phyloP scores from a whole-genome alignment of 192 early-diverging fungal species.

The Coemansia sp. region DNA sequence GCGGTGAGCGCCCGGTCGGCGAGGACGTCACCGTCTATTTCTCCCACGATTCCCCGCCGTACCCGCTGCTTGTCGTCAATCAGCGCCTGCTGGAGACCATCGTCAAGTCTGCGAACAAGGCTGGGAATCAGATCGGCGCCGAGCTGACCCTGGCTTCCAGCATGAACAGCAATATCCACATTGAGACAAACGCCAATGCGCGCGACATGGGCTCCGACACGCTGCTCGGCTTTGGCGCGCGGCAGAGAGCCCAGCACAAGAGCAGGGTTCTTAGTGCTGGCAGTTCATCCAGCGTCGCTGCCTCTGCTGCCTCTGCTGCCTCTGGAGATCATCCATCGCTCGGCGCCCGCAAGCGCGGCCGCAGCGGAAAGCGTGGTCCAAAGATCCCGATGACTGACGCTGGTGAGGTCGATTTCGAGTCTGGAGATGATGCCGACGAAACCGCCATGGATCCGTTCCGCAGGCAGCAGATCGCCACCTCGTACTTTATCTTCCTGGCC shows the following conservation, averaged over 20 bases:
- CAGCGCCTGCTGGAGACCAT: constrained; percentile 36
- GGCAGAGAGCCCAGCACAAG: constrained; percentile 2
- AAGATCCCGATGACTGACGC: constrained; percentile 13
- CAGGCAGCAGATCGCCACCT: constrained; percentile 40
- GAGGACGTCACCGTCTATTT: constrained; percentile 30
- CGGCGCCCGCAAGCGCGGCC: background rate
- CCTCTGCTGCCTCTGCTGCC: background rate
- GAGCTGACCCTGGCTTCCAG: constrained; percentile 52
- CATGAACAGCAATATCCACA: constrained; percentile 56
- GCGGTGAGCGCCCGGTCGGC: constrained; percentile 15
- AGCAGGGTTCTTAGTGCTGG: background rate
- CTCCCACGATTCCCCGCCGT: constrained; percentile 49
- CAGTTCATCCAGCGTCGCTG: background rate
- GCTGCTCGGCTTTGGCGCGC: constrained; percentile 1
- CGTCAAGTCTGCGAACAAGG: constrained; percentile 13
- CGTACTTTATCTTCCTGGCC: constrained; percentile 53
- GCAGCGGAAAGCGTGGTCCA: constrained; percentile 16
- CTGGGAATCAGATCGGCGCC: constrained; percentile 22
- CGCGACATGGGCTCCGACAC: constrained; percentile 9
- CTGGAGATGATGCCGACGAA: background rate
- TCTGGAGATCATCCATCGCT: background rate
- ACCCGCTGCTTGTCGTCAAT: constrained; percentile 49
- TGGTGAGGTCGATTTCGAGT: constrained; percentile 40
- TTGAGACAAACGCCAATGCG: constrained; percentile 53
- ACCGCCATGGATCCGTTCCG: constrained; percentile 43